Evolutionary conservation across 148 eudicot species (phyloP), one percentile per base, ranked within the genome.

Genomic region (Heliosperma pusillum): DNA sequence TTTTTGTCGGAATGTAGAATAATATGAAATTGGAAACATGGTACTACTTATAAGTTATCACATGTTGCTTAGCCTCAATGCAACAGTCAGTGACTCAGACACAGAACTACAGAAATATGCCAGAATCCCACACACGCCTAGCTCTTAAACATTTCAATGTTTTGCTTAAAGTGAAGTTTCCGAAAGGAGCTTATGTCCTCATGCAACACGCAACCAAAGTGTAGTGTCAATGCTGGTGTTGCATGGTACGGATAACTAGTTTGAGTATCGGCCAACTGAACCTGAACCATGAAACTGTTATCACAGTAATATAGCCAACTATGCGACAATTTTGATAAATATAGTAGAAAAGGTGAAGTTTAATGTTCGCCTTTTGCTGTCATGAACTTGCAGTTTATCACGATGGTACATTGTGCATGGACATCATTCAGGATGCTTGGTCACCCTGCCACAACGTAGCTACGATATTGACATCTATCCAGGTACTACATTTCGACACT

Each of bases 361-460:
- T 52, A 66, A 66, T 17, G 15, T 66, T n/a, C n/a, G 15, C 70
- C 56, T 45, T 69, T 69, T 47, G 40, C 13, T 70, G 26, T 12
- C 33, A 52, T 7, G 60, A 70, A 26, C 25, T 55, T 52, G 29
- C 77, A 81, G 83, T 81, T 73, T 81, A 81, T 63, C 80, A 77
- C 12, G 83, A 81, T 36, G 83, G 83, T 52, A 77, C 83, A 1
- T 74, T 81, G 74, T 81, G 83, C 75, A 81, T 81, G 83, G 80
- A 81, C 65, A 81, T 77, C 65, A 81, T 81, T 60, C 83, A 81
- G 63, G 83, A 81, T 50, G 83, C 83, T 68, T 81, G 83, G 83
- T 81, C 84, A 33, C 84, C 84, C 26, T 78, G 84, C 55, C 84
- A 82, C 52, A 82, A 82, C 45, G 84, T 78, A 55, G 75, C 84